Percentiles rank a stretch among this genome's conserved stretches.
Evolutionary conservation across 2,329 filamentous ascomycete species (phyloP).

Genomic region (Fusarium mangiferae): DNA sequence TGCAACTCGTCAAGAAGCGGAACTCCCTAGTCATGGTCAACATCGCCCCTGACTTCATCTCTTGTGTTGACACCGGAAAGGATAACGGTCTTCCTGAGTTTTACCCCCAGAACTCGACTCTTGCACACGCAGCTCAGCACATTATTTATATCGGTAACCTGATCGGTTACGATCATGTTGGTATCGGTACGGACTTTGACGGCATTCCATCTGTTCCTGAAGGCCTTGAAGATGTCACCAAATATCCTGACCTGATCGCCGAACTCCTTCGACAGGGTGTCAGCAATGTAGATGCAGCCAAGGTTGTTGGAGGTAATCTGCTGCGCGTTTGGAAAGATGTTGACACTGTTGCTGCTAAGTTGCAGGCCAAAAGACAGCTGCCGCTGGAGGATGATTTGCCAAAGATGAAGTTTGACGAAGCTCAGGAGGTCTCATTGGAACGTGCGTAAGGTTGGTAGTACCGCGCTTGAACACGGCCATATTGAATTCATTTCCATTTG

Average conservation of each 20-base stretch:
- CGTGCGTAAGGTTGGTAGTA: neutral
- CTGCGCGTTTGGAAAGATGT: slow-evolving; percentile 86
- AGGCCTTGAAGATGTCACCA: slow-evolving; percentile 86
- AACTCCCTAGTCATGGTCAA: slow-evolving; percentile 91
- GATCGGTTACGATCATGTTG: slow-evolving; percentile 89
- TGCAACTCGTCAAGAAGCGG: slow-evolving; percentile 78
- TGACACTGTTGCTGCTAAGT: slow-evolving; percentile 73
- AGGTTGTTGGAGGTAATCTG: slow-evolving; percentile 83
- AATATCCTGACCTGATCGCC: slow-evolving; percentile 81
- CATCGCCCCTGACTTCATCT: slow-evolving; percentile 84
- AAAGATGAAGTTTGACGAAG: slow-evolving; percentile 22
- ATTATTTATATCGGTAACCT: slow-evolving; percentile 83
- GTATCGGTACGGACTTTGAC: slow-evolving; percentile 90
- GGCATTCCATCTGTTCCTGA: slow-evolving; percentile 73
- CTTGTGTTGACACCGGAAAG: slow-evolving; percentile 70
- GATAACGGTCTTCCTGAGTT: slow-evolving; percentile 74
- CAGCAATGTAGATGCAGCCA: slow-evolving; percentile 76
- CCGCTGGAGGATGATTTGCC: slow-evolving; percentile 63
- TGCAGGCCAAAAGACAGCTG: slow-evolving; percentile 69
- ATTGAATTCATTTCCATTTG: slow-evolving; percentile 29
- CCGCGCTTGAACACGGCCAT: slow-evolving; percentile 6
- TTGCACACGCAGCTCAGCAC: slow-evolving; percentile 82
- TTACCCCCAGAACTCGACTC: slow-evolving; percentile 74
- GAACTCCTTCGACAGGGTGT: slow-evolving; percentile 80
- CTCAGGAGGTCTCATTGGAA: neutral